Percentiles rank a stretch among this genome's conserved stretches.
These are phyloP conservation scores for Arachnopeziza araneosa DNA, from an alignment of 2,329 filamentous ascomycete species.

Conservation along the genomic window DNA sequence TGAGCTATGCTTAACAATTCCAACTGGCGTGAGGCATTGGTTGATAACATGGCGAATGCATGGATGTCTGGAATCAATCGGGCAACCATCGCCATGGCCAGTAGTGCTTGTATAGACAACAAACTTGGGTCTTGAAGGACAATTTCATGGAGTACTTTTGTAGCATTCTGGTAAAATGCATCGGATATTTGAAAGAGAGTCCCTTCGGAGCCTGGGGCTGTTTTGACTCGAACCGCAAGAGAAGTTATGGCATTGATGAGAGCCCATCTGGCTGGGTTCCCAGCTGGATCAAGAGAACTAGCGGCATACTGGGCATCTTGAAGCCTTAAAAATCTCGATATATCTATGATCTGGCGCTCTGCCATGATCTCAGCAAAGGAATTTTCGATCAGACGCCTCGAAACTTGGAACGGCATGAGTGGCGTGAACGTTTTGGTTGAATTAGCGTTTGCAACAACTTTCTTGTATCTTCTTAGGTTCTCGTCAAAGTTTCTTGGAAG, in stretches of 20 bases:
- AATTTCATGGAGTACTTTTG: slow-evolving; percentile 1
- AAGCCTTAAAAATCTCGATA: background rate
- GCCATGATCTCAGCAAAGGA: background rate
- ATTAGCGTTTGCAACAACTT: background rate
- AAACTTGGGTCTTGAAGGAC: background rate
- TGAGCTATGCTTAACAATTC: background rate
- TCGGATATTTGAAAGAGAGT: background rate
- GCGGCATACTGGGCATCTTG: background rate
- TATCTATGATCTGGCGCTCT: background rate
- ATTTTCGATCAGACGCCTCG: background rate
- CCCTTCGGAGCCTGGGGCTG: background rate
- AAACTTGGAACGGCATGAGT: background rate
- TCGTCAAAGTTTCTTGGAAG: slow-evolving; percentile 1
- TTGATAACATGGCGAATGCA: slow-evolving; percentile 3
- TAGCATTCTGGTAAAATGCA: slow-evolving; percentile 2
- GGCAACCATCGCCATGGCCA: background rate
- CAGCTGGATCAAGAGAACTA: background rate
- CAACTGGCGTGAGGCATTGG: slow-evolving; percentile 3
- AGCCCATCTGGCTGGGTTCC: slow-evolving; percentile 3
- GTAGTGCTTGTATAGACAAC: background rate
- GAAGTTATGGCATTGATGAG: slow-evolving; percentile 2
- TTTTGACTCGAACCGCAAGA: slow-evolving; percentile 2
- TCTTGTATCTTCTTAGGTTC: background rate
- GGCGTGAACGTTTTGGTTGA: background rate
- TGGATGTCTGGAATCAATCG: background rate